Conservation (phyloP, 2,329 filamentous ascomycete species). For the Colletotrichum sp. region DNA sequence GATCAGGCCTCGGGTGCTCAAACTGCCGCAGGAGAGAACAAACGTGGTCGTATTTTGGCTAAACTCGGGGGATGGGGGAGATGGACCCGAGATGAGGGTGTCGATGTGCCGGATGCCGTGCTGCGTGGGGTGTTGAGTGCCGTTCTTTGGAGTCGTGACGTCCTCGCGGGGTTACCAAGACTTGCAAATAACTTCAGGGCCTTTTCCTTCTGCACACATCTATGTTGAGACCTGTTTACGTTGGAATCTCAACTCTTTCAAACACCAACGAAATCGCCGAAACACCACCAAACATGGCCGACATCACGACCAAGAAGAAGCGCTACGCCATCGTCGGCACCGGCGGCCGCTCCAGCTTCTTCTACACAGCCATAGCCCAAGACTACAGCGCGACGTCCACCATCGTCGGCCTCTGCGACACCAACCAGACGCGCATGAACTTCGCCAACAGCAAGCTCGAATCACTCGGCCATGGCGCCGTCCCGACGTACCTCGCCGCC, state of each 20-base stretch:
- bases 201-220: neutral
- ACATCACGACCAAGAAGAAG: constrained; percentile 32
- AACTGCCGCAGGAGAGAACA: neutral
- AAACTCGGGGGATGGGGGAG: constrained; percentile 4
- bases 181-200: neutral
- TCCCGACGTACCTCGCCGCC: constrained; percentile 59
- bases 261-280: neutral
- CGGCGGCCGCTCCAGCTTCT: constrained; percentile 64
- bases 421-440: constrained; percentile 64
- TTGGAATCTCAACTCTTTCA: neutral
- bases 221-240: neutral
- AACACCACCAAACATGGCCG: neutral
- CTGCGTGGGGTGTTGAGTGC: neutral
- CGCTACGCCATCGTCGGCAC: constrained; percentile 64
- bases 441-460: constrained; percentile 57
- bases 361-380: constrained; percentile 61
- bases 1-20: neutral
- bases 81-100: neutral
- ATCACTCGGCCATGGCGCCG: constrained; percentile 47
- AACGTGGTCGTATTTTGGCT: neutral
- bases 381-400: constrained; percentile 55
- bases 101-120: neutral
- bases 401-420: constrained; percentile 64
- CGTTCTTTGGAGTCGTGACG: neutral
- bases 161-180: neutral